Evolutionary conservation across 768 basidiomycete genomes (phyloP).

Genomic region (Macrocybe gigantea): DNA sequence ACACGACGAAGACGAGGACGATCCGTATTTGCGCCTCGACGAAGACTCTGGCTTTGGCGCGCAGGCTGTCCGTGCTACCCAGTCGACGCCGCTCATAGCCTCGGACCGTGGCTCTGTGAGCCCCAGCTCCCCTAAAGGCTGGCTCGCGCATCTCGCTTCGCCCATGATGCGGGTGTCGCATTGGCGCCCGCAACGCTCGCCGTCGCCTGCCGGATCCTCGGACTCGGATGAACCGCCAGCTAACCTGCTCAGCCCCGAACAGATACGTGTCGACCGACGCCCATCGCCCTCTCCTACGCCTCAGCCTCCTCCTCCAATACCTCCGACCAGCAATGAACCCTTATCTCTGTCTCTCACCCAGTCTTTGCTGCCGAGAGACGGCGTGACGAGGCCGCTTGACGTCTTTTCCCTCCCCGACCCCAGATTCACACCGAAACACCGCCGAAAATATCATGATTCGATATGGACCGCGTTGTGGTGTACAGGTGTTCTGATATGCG

Average conservation of each 20-base stretch:
- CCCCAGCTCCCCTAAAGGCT: slow-evolving; percentile 43
- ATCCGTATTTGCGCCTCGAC: slow-evolving; percentile 75
- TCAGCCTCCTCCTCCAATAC: slow-evolving; percentile 36
- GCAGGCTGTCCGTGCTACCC: slow-evolving; percentile 20
- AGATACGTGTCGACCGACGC: slow-evolving; percentile 14
- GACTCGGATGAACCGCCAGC: slow-evolving; percentile 41
- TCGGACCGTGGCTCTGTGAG: slow-evolving; percentile 26
- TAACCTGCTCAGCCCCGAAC: slow-evolving; percentile 25
- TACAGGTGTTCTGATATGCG: slow-evolving; percentile 49
- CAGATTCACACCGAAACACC: slow-evolving; percentile 53
- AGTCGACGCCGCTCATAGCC: slow-evolving; percentile 31
- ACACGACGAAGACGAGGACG: slow-evolving; percentile 47
- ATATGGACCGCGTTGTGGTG: slow-evolving; percentile 69
- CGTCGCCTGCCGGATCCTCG: slow-evolving; percentile 32
- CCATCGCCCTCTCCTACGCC: slow-evolving; percentile 9
- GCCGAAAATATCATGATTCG: slow-evolving; percentile 71
- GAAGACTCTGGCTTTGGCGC: slow-evolving; percentile 44
- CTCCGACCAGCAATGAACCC: slow-evolving; percentile 27
- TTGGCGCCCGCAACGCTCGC: slow-evolving; percentile 30
- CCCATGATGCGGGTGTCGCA: slow-evolving; percentile 43
- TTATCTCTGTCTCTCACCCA: slow-evolving; percentile 70
- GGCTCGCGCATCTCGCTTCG: slow-evolving; percentile 74
- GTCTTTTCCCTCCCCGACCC: slow-evolving; percentile 78
- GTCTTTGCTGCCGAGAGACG: slow-evolving; percentile 73
- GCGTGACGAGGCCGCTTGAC: slow-evolving; percentile 54